phyloP scores from a whole-genome alignment of 225 moss, liverwort and hornwort species.

The Bryum argenteum region DNA sequence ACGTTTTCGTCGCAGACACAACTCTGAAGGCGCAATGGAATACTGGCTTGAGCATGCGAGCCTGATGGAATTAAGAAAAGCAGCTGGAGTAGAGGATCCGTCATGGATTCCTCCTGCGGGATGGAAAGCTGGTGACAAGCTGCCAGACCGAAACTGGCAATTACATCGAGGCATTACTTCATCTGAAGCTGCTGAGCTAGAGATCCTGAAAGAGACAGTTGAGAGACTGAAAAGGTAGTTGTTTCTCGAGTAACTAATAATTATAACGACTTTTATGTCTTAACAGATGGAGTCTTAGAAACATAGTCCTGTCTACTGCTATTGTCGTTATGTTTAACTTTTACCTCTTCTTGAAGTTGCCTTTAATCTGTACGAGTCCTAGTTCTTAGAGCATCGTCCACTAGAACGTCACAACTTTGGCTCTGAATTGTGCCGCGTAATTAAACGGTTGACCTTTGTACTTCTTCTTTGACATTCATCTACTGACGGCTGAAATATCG shows the following conservation, averaged over 20 bases:
- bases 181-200: constrained; percentile 58
- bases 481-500: neutral
- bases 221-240: constrained; percentile 48
- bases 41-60: constrained; percentile 70
- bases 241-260: neutral
- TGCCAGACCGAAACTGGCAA: constrained; percentile 50
- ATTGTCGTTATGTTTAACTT: no score
- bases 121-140: constrained; percentile 64
- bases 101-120: constrained; percentile 64
- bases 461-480: neutral
- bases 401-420: neutral
- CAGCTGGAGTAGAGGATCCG: constrained; percentile 68
- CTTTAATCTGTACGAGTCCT: neutral
- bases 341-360: neutral
- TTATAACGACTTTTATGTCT: no score
- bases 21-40: constrained; percentile 68
- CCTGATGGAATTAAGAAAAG: constrained; percentile 68
- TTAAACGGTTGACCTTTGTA: neutral
- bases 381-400: neutral
- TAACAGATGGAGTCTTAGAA: neutral
- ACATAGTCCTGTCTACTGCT: neutral
- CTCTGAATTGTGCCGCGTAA: neutral
- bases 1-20: constrained; percentile 64
- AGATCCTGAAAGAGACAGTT: constrained; percentile 50
- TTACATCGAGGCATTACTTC: constrained; percentile 41